Percentiles rank a stretch among this genome's conserved stretches.
Evolutionary conservation across 192 early-diverging fungal genomes (phyloP).

Genomic region (Lunasporangiospora selenospora): DNA sequence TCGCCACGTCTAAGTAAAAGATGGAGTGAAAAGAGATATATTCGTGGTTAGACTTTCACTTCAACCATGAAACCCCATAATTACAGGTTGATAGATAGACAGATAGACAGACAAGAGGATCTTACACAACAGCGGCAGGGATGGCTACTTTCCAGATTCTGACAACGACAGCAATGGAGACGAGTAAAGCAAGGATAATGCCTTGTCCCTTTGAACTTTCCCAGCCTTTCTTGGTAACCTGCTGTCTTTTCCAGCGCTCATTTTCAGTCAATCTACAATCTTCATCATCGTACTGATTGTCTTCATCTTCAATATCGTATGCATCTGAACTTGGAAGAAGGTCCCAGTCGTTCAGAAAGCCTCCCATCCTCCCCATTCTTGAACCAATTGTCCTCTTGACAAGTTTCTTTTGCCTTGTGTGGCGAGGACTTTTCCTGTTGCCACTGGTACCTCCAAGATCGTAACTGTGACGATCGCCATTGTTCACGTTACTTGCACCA

Average conservation of each 20-base stretch:
- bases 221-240: slow-evolving; percentile 7
- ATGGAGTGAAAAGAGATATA: slow-evolving; percentile 3
- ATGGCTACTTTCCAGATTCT: slow-evolving; percentile 51
- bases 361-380: not conserved
- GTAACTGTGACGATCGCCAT: slow-evolving; percentile 6
- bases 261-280: slow-evolving; percentile 11
- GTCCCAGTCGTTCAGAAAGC: slow-evolving; percentile 13
- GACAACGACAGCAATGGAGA: slow-evolving; percentile 27
- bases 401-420: slow-evolving; percentile 1
- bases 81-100: too few species aligned
- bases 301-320: too few species aligned
- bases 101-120: too few species aligned
- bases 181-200: not conserved
- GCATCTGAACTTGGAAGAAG: slow-evolving; percentile 11
- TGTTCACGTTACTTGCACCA: not conserved
- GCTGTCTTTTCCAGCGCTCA: slow-evolving; percentile 14
- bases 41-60: too few species aligned
- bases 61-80: too few species aligned
- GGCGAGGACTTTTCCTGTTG: slow-evolving; percentile 11
- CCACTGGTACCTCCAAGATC: slow-evolving; percentile 5
- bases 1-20: slow-evolving; percentile 74
- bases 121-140: slow-evolving; percentile 52
- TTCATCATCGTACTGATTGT: slow-evolving; percentile 3
- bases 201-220: slow-evolving; percentile 1
- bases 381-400: not conserved